A percentile compares a stretch with the other conserved stretches of the same genome.
Conservation (phyloP, 495 filamentous ascomycete species). For the Hypomontagnella submonticulosa region DNA sequence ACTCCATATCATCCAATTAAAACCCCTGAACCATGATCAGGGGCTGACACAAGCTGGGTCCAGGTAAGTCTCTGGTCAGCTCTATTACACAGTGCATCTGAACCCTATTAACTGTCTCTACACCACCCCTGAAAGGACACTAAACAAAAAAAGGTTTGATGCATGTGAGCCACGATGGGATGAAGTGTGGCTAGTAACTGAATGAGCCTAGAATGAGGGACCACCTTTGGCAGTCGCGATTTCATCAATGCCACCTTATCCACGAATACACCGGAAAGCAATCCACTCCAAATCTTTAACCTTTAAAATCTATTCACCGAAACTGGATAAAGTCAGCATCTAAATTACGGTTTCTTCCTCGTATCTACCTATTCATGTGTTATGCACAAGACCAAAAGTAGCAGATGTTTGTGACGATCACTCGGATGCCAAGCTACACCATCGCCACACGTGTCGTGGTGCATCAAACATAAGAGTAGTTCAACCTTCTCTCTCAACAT, state of each 20-base stretch:
- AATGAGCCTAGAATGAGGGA: too few relatives aligned
- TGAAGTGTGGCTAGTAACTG: slow-evolving; percentile 39
- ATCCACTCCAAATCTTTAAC: background rate
- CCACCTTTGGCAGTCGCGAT: too few relatives aligned
- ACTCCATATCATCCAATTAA: slow-evolving; percentile 21
- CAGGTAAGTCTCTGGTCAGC: slow-evolving; percentile 5
- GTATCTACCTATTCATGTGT: slow-evolving; percentile 13
- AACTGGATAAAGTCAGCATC: background rate
- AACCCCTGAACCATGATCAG: background rate
- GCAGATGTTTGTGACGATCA: slow-evolving; percentile 26
- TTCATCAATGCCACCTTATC: too few relatives aligned
- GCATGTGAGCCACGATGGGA: slow-evolving; percentile 29
- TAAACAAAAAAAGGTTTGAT: too few relatives aligned
- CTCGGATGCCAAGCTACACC: slow-evolving; percentile 33
- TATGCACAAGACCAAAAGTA: slow-evolving; percentile 32
- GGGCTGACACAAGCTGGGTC: slow-evolving; percentile 4
- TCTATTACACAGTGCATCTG: slow-evolving; percentile 7
- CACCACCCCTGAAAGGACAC: slow-evolving; percentile 24
- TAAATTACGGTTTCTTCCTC: slow-evolving; percentile 9
- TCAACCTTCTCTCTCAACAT: slow-evolving; percentile 1
- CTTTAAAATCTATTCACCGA: background rate
- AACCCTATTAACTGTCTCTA: slow-evolving; percentile 25
- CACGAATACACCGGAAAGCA: background rate
- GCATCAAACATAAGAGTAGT: too few relatives aligned
- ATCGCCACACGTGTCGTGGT: slow-evolving; percentile 27